Evolutionary conservation across 345 rosid genomes (phyloP).

Genomic region (Pugionium dolabratum): DNA sequence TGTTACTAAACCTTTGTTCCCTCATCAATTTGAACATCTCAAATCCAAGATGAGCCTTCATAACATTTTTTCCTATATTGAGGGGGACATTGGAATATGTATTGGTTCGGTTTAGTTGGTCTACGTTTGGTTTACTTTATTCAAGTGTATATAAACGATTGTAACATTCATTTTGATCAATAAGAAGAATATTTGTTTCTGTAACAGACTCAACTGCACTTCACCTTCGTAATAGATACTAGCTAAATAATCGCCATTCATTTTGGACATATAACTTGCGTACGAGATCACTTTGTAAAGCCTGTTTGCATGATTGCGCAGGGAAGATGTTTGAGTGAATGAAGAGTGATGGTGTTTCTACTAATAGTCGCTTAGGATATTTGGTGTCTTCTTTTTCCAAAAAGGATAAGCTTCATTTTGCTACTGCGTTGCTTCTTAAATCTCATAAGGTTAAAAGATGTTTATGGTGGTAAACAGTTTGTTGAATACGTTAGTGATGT

Average conservation of each 20-base stretch:
- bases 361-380: constrained; percentile 50
- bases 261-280: constrained; percentile 46
- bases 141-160: no score
- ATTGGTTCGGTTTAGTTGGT: no score
- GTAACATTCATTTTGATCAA: no score
- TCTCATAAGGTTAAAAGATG: constrained; percentile 43
- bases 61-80: no score
- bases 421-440: constrained; percentile 55
- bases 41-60: not conserved
- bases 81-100: no score
- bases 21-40: not conserved
- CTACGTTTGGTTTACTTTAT: no score
- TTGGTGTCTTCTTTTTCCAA: constrained; percentile 51
- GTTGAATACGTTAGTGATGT: constrained; percentile 58
- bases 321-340: constrained; percentile 54
- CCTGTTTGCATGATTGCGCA: constrained; percentile 43
- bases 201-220: no score
- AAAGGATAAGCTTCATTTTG: constrained; percentile 49
- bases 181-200: no score
- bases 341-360: constrained; percentile 71
- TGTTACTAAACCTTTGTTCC: not conserved
- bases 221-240: no score
- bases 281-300: constrained; percentile 60
- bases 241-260: no score
- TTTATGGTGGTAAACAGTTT: constrained; percentile 50